phyloP scores from a whole-genome alignment of 1,284 basidiomycete genomes.

The Nidula niveotomentosa region DNA sequence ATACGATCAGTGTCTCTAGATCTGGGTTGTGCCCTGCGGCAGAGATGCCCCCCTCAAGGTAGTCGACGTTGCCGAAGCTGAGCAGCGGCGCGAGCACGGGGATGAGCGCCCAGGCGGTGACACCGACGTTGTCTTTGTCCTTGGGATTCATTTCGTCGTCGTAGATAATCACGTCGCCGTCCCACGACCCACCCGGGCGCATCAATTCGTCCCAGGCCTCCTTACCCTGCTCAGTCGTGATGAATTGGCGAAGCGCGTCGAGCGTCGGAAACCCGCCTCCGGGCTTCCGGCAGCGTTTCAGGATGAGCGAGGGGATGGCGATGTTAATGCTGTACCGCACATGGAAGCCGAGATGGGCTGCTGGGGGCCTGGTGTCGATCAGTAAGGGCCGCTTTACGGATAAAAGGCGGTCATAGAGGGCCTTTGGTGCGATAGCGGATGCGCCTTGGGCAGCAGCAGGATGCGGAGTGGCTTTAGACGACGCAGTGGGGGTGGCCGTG shows the following conservation, averaged over 20 bases:
- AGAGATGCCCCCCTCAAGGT: slow-evolving; percentile 68
- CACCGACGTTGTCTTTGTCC: slow-evolving; percentile 51
- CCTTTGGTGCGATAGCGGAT: slow-evolving; percentile 40
- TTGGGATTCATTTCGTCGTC: slow-evolving; percentile 74
- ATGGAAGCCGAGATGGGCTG: slow-evolving; percentile 62
- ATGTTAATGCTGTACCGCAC: slow-evolving; percentile 74
- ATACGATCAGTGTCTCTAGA: slow-evolving; percentile 48
- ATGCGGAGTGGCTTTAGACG: not conserved
- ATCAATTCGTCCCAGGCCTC: slow-evolving; percentile 64
- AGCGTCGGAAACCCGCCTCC: slow-evolving; percentile 63
- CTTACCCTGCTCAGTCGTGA: slow-evolving; percentile 74
- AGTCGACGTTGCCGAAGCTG: slow-evolving; percentile 53
- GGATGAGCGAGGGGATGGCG: slow-evolving; percentile 82
- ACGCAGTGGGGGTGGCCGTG: not conserved
- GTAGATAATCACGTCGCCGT: slow-evolving; percentile 71
- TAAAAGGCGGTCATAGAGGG: slow-evolving; percentile 50
- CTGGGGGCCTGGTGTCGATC: slow-evolving; percentile 77
- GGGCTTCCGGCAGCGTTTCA: slow-evolving; percentile 78
- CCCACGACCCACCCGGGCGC: slow-evolving; percentile 52
- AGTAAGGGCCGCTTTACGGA: slow-evolving; percentile 60
- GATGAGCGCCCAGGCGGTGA: slow-evolving; percentile 67
- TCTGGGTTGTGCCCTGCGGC: slow-evolving; percentile 55
- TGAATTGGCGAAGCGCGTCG: slow-evolving; percentile 70
- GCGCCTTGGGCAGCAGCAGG: not conserved
- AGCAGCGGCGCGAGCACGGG: slow-evolving; percentile 57